phyloP scores from a whole-genome alignment of 139 green algal species.

The Picochlorum costavermella region DNA sequence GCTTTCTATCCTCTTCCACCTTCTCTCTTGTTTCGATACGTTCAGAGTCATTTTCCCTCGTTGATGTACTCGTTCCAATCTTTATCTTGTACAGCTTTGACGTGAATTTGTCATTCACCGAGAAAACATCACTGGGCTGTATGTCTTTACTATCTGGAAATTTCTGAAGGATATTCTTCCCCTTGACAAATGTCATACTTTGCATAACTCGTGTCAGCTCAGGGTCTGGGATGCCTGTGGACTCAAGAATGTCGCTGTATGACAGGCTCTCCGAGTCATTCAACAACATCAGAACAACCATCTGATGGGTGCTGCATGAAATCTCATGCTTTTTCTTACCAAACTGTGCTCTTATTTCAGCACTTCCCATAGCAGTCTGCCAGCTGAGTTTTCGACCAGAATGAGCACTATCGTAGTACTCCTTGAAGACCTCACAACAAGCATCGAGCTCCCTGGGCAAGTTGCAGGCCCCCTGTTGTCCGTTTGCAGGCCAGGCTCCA shows the following conservation, averaged over 20 bases:
- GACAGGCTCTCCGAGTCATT: slow-evolving; percentile 68
- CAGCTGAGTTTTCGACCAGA: slow-evolving; percentile 80
- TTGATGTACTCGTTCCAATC: slow-evolving; percentile 47
- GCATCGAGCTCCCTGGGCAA: slow-evolving; percentile 76
- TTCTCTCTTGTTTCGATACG: slow-evolving; percentile 73
- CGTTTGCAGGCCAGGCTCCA: slow-evolving; percentile 75
- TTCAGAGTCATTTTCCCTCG: slow-evolving; percentile 79
- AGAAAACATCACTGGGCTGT: slow-evolving; percentile 70
- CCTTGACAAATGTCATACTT: slow-evolving; percentile 82
- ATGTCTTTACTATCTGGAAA: slow-evolving; percentile 78
- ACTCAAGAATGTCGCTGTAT: slow-evolving; percentile 54
- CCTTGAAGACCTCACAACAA: slow-evolving; percentile 62
- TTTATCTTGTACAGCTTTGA: slow-evolving; percentile 79
- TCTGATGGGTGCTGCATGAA: slow-evolving; percentile 85
- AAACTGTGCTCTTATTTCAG: slow-evolving; percentile 76
- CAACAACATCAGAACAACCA: slow-evolving; percentile 91
- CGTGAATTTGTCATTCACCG: slow-evolving; percentile 78
- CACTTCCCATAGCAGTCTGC: slow-evolving; percentile 93
- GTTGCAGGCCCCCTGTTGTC: slow-evolving; percentile 47
- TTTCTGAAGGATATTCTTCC: slow-evolving; percentile 89
- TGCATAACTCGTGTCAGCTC: slow-evolving; percentile 88
- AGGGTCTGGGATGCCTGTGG: slow-evolving; percentile 65
- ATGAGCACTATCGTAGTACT: slow-evolving; percentile 70
- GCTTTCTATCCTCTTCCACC: slow-evolving; percentile 96
- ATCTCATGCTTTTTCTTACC: slow-evolving; percentile 72